Base-by-base conservation (phyloP, 2,329 filamentous ascomycete species). In the Drechslera avenae region DNA sequence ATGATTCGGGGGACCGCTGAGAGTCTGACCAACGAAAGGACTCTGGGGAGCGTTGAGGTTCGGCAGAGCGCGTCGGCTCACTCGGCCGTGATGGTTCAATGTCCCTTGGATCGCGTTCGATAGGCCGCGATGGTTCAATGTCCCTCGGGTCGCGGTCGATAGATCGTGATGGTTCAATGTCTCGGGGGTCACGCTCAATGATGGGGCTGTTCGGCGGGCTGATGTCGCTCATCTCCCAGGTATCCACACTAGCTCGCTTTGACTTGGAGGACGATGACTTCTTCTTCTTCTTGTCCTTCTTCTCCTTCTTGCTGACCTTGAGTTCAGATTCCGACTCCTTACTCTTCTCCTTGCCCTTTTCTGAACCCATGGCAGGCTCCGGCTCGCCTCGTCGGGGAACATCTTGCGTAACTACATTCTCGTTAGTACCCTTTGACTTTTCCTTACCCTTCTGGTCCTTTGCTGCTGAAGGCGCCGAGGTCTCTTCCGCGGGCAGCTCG, bases 231-330 rank as follows among this genome's bases (percentile, higher is more conserved):
- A 68, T 60, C 35, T 71, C 67, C 64, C 65, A 67, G n/a, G 50
- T 68, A 34, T 69, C 67, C 6, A 59, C 40, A 39, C 63, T 67
- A 17, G 48, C 60, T 39, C 64, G 63, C 51, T 71, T 72, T 3
- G 63, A 63, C 14, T 64, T 63, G 49, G 69, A 72, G 8, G 63
- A 64, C 46, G 66, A 69, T 48, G 67, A 71, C 52, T 71, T 70
- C 52, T 60, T 48, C 37, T 48, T 48, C 16, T 43, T 46, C 41
- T 50, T 45, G 28, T 37, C 43, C 33, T 37, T 39, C 26, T 50
- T 51, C 17, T 4, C 36, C 26, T n/a, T 76, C 63, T 75, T 76
- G 58, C 68, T 73, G 54, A 70, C 64, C 49, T 69, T 73, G 14
- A 43, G 47, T n/a, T 65, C 62, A 16, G 61, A 53, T 18, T 63